phyloP scores from a whole-genome alignment of 1,284 basidiomycete species.

The Ceratobasidium sp. region DNA sequence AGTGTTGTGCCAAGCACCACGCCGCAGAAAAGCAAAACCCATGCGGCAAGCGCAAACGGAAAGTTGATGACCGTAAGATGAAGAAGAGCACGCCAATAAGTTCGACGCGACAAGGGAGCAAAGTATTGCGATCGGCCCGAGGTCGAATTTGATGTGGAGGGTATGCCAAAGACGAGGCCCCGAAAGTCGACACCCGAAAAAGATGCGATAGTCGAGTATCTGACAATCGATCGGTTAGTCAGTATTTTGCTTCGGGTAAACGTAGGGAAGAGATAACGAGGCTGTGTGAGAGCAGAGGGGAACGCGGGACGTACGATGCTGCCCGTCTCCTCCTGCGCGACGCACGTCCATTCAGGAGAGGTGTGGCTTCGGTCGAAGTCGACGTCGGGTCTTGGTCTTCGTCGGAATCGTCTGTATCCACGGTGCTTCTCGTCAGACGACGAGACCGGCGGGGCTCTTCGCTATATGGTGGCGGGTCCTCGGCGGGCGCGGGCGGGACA shows the following conservation, averaged over 20 bases:
- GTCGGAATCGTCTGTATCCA: slow-evolving; percentile 8
- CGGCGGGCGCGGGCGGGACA: not conserved
- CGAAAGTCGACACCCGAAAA: slow-evolving; percentile 17
- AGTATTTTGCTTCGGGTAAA: not conserved
- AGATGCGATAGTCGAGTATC: slow-evolving; percentile 27
- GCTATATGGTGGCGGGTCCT: slow-evolving; percentile 30
- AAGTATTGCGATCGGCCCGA: slow-evolving; percentile 59
- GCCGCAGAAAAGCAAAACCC: slow-evolving; percentile 77
- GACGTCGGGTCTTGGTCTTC: slow-evolving; percentile 9
- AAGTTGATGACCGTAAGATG: slow-evolving; percentile 77
- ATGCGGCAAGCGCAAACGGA: slow-evolving; percentile 71
- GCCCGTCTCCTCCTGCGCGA: slow-evolving; percentile 15
- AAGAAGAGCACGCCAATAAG: slow-evolving; percentile 68
- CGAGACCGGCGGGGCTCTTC: slow-evolving; percentile 29
- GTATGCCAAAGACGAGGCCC: not conserved
- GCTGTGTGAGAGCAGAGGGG: not conserved
- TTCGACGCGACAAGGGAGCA: slow-evolving; percentile 59
- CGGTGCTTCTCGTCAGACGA: not conserved
- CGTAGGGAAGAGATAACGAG: not conserved
- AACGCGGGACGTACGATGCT: slow-evolving; percentile 10
- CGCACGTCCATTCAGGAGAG: slow-evolving; percentile 1
- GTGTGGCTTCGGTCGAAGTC: slow-evolving; percentile 9
- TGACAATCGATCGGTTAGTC: not conserved
- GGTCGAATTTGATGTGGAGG: not conserved
- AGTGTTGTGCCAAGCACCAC: slow-evolving; percentile 80